Percentiles rank a stretch among this genome's conserved stretches.
Evolutionary conservation across 1,284 basidiomycete species (phyloP).

Genomic region (Sphagnurus paluster): DNA sequence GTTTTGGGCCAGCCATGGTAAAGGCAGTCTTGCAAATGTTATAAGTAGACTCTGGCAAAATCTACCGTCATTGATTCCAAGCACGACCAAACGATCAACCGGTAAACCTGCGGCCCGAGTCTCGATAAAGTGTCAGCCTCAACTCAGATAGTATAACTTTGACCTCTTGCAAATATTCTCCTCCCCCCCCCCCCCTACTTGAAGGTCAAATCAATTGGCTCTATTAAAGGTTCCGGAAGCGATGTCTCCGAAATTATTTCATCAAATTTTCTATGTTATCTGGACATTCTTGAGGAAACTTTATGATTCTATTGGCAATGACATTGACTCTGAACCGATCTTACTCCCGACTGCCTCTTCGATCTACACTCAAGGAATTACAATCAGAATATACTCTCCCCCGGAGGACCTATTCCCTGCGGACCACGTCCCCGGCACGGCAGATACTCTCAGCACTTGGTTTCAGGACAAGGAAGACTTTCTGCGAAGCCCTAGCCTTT

Average conservation of each 20-base stretch:
- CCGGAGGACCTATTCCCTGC: not conserved
- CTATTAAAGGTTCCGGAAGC: too few species aligned
- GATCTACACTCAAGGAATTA: not conserved
- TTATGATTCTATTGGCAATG: not conserved
- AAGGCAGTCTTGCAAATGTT: not conserved
- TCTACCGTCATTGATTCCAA: not conserved
- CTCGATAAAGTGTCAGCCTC: too few species aligned
- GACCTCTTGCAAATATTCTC: too few species aligned
- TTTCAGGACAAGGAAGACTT: constrained; percentile 1
- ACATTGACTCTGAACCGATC: not conserved
- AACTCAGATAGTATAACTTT: too few species aligned
- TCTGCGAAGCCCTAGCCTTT: not conserved
- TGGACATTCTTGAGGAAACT: not conserved
- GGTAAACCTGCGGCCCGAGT: too few species aligned
- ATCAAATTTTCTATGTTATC: not conserved
- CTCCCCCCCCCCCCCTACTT: too few species aligned
- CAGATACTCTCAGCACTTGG: not conserved
- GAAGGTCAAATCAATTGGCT: too few species aligned
- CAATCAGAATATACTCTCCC: constrained; percentile 1
- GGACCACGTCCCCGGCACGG: not conserved
- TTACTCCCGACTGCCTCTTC: not conserved
- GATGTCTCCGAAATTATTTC: not conserved
- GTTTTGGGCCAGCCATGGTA: constrained; percentile 30
- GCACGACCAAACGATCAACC: too few species aligned
- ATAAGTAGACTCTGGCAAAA: not conserved